These are phyloP conservation scores for Phytophthora brassicae DNA, from an alignment of 352 stramenopile species.

Conservation along the genomic window DNA sequence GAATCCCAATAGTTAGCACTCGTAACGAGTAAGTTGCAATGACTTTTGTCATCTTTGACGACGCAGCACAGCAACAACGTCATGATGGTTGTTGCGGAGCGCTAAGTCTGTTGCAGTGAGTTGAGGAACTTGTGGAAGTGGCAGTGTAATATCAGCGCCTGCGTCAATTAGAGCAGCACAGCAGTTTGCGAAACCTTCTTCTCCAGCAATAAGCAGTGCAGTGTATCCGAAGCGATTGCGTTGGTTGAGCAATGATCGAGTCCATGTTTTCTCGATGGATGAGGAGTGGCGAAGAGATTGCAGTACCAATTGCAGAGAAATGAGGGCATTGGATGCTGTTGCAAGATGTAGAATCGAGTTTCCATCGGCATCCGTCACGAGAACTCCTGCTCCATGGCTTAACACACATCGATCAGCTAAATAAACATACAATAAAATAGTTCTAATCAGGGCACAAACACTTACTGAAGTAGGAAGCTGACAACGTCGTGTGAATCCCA, in stretches of 20 bases:
- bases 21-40: not conserved
- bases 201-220: constrained; percentile 24
- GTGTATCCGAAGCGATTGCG: constrained; percentile 31
- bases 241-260: constrained; percentile 16
- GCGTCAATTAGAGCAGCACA: constrained; percentile 14
- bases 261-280: constrained; percentile 11
- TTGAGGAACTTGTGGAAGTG: constrained; percentile 6
- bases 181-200: constrained; percentile 23
- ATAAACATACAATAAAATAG: not conserved
- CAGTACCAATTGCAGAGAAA: constrained; percentile 16
- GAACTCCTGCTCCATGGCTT: constrained; percentile 19
- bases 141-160: constrained; percentile 12
- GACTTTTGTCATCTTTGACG: not conserved
- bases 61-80: constrained; percentile 21
- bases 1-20: not conserved
- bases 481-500: constrained; percentile 20
- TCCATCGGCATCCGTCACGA: constrained; percentile 20
- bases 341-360: constrained; percentile 30
- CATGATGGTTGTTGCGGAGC: constrained; percentile 19
- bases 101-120: constrained; percentile 24
- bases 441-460: not conserved
- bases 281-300: constrained; percentile 11
- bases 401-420: not conserved
- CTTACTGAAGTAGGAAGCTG: constrained; percentile 20
- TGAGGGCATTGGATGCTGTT: constrained; percentile 19